A percentile compares a stretch with the other conserved stretches of the same genome.
Conservation (phyloP, 2,329 filamentous ascomycete species). For the Macrophomina phaseolina region DNA sequence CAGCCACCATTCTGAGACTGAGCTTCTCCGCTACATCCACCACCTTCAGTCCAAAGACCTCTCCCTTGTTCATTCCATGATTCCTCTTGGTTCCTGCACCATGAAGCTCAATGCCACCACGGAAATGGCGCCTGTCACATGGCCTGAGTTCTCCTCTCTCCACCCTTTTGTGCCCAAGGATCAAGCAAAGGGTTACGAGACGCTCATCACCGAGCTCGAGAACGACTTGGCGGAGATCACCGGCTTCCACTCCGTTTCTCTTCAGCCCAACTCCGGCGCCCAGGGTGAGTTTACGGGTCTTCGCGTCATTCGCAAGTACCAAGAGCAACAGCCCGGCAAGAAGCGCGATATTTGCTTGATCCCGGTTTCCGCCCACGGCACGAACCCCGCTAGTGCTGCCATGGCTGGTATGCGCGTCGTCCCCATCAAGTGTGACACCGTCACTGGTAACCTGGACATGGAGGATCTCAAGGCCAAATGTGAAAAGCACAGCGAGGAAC, state of each 20-base stretch:
- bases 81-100: slow-evolving; percentile 93
- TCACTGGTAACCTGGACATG: slow-evolving; percentile 88
- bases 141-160: slow-evolving; percentile 75
- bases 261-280: slow-evolving; percentile 95
- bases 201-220: slow-evolving; percentile 75
- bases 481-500: slow-evolving; percentile 81
- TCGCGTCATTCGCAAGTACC: slow-evolving; percentile 84
- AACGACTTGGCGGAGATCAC: slow-evolving; percentile 81
- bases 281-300: slow-evolving; percentile 95
- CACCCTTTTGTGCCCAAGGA: slow-evolving; percentile 78
- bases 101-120: slow-evolving; percentile 97
- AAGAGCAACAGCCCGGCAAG: slow-evolving; percentile 68
- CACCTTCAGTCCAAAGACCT: slow-evolving; percentile 94
- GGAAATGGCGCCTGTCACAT: slow-evolving; percentile 87
- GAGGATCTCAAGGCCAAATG: slow-evolving; percentile 86
- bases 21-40: slow-evolving; percentile 90
- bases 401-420: slow-evolving; percentile 97
- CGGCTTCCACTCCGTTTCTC: slow-evolving; percentile 84
- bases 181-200: slow-evolving; percentile 70
- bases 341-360: slow-evolving; percentile 92
- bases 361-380: slow-evolving; percentile 92
- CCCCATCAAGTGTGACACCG: slow-evolving; percentile 85
- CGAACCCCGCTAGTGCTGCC: slow-evolving; percentile 91
- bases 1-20: slow-evolving; percentile 91
- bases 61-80: slow-evolving; percentile 96